phyloP scores from a whole-genome alignment of 495 filamentous ascomycete species.

The Glonium stellatum region DNA sequence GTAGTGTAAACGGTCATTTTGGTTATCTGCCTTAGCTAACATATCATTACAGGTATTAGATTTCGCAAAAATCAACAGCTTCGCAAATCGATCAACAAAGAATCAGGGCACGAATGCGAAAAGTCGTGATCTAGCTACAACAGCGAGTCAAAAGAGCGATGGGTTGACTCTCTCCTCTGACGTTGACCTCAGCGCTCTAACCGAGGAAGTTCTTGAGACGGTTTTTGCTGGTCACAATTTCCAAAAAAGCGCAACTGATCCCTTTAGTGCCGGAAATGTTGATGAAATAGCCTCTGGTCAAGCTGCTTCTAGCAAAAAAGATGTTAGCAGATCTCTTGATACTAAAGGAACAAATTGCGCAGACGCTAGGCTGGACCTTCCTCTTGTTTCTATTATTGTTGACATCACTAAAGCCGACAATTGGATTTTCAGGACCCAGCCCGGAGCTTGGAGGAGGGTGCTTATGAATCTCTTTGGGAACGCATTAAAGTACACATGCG shows the following conservation, averaged over 20 bases:
- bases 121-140: background rate
- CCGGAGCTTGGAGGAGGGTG: conserved; percentile 64
- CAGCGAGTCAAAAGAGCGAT: conserved; percentile 24
- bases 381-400: too few relatives aligned
- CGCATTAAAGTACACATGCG: conserved; percentile 55
- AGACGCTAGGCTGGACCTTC: too few relatives aligned
- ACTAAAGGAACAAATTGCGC: conserved; percentile 44
- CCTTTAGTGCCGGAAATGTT: too few relatives aligned
- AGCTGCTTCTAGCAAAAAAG: too few relatives aligned
- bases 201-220: conserved; percentile 55
- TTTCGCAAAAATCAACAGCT: conserved; percentile 60
- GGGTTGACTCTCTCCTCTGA: conserved; percentile 26
- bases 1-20: background rate
- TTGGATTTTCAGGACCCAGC: conserved; percentile 61
- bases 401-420: conserved; percentile 53
- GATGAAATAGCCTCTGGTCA: too few relatives aligned
- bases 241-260: too few relatives aligned
- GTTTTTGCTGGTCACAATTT: too few relatives aligned
- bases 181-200: conserved; percentile 42
- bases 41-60: conserved; percentile 43
- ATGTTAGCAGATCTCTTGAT: too few relatives aligned
- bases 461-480: conserved; percentile 82
- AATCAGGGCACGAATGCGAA: conserved; percentile 12
- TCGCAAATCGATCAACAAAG: conserved; percentile 17
- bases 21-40: background rate